These are phyloP conservation scores for Peronospora belbahrii DNA, from an alignment of 352 stramenopile genomes.

Conservation along the genomic window DNA sequence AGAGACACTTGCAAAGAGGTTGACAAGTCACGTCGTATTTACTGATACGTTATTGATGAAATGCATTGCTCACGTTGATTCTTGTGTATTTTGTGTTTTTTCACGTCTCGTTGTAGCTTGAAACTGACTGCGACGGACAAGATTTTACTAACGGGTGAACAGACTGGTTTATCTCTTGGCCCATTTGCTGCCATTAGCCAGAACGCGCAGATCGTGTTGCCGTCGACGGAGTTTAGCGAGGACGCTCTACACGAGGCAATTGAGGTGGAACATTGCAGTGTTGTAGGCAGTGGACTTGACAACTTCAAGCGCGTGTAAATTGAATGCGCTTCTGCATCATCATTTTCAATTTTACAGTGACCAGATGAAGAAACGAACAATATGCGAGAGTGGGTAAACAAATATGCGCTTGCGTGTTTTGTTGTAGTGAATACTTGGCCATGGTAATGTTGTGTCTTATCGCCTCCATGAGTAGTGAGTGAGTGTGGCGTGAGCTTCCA, in stretches of 20 bases:
- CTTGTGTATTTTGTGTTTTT: conserved; percentile 1
- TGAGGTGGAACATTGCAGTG: conserved; percentile 68
- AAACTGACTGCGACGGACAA: conserved; percentile 74
- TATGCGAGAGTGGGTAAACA: conserved; percentile 22
- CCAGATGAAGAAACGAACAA: conserved; percentile 23
- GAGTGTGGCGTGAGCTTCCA: background rate
- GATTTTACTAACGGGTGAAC: conserved; percentile 68
- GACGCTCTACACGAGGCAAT: conserved; percentile 67
- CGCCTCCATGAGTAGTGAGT: background rate
- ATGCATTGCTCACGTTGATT: no score
- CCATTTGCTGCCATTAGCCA: conserved; percentile 65
- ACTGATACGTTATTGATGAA: no score
- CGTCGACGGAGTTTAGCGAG: conserved; percentile 56
- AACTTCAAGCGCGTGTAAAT: conserved; percentile 83
- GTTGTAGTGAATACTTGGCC: conserved; percentile 6
- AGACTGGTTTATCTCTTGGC: conserved; percentile 55
- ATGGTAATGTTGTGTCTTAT: background rate
- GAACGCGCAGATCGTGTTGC: conserved; percentile 73
- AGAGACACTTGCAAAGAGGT: conserved; percentile 62
- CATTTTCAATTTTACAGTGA: conserved; percentile 12
- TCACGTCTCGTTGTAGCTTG: conserved; percentile 36
- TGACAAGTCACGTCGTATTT: no score
- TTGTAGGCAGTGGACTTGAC: conserved; percentile 63
- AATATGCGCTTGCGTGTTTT: conserved; percentile 13
- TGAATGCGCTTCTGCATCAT: conserved; percentile 7